Evolutionary conservation across 2,329 filamentous ascomycete genomes (phyloP).

Genomic region (Talaromyces piceae): DNA sequence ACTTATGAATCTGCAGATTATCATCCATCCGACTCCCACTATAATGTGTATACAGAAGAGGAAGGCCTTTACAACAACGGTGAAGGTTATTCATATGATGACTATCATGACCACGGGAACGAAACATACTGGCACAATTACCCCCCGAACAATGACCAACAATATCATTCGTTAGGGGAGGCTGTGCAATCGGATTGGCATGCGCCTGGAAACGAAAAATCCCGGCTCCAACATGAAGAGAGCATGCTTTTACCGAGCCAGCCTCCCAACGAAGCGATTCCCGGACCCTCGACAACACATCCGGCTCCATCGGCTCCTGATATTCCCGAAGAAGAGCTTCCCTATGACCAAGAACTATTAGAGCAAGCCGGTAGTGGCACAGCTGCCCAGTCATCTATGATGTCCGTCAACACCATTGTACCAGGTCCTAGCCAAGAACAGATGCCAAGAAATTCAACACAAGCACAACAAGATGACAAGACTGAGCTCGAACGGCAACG

Average conservation of each 20-base stretch:
- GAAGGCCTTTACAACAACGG: constrained; percentile 22
- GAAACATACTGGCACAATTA: constrained; percentile 17
- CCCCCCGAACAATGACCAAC: constrained; percentile 18
- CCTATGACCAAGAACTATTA: background rate
- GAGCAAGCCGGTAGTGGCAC: constrained; percentile 34
- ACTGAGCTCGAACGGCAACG: constrained; percentile 64
- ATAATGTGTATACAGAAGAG: constrained; percentile 14
- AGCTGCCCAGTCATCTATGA: constrained; percentile 14
- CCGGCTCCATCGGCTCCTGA: constrained; percentile 39
- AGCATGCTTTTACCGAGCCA: constrained; percentile 72
- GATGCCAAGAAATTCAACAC: constrained; percentile 30
- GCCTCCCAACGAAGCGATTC: constrained; percentile 49
- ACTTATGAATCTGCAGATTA: constrained; percentile 21
- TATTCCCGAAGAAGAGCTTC: constrained; percentile 43
- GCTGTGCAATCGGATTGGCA: constrained; percentile 45
- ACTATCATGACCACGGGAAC: constrained; percentile 19
- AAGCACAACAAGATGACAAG: constrained; percentile 58
- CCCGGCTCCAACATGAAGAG: constrained; percentile 69
- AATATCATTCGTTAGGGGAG: constrained; percentile 18
- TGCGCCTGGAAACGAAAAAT: constrained; percentile 68
- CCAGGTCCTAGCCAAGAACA: constrained; percentile 34
- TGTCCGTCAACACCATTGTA: constrained; percentile 25
- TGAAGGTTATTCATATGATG: constrained; percentile 21
- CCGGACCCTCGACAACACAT: constrained; percentile 38
- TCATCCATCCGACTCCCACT: constrained; percentile 1